Conservation (phyloP, 2,329 filamentous ascomycete species). For the Neofusicoccum ribis region DNA sequence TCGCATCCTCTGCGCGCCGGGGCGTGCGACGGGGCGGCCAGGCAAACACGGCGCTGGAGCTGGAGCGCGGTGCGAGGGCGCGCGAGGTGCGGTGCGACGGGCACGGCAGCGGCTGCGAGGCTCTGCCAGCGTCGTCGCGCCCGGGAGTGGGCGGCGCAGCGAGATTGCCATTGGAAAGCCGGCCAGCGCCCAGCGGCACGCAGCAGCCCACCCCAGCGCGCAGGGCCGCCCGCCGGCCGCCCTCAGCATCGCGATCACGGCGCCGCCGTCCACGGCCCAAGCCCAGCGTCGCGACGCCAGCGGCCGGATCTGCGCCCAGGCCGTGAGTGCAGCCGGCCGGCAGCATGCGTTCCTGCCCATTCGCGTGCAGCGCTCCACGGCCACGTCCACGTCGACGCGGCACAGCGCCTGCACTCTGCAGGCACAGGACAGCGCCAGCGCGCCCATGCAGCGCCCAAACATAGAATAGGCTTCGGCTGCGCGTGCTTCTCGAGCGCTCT, state of each 20-base stretch:
- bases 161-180: not conserved
- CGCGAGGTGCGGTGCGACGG: not conserved
- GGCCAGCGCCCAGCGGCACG: not conserved
- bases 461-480: not conserved
- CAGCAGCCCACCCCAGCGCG: conserved; percentile 4
- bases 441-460: not conserved
- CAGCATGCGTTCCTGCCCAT: not conserved
- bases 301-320: conserved; percentile 1
- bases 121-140: not conserved
- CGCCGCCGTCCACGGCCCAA: not conserved
- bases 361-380: not conserved
- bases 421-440: conserved; percentile 6
- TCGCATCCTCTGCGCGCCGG: conserved; percentile 6
- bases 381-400: conserved; percentile 4
- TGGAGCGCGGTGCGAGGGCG: not conserved
- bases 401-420: not conserved
- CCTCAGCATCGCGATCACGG: not conserved
- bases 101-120: conserved; percentile 10
- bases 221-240: not conserved
- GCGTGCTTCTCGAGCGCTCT: conserved; percentile 1
- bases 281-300: not conserved
- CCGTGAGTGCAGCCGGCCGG: not conserved
- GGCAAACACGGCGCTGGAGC: conserved; percentile 6
- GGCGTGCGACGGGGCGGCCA: conserved; percentile 4
- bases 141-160: not conserved